Base-by-base conservation (phyloP, 2,329 filamentous ascomycete species). In the Akanthomyces dipterigenus region DNA sequence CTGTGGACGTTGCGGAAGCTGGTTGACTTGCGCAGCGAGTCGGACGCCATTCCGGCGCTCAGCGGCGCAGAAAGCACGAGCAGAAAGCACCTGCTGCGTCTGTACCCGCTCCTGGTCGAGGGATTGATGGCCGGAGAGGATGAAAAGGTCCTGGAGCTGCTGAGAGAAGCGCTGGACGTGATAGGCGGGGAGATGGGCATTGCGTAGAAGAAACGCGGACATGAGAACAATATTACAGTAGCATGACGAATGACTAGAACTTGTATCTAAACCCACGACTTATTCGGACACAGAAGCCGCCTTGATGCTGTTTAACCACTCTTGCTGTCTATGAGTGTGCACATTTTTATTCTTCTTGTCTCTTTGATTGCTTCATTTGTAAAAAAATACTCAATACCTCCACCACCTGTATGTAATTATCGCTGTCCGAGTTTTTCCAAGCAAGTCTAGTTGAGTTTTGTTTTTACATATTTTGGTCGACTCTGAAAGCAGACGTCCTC, bases 31-130 rank as follows among this genome's bases (percentile, higher is more conserved):
- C 78, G 81, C 60, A 89, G 88, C 60, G 88, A 92, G 65, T 83
- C 86, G 0, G 81, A 82, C 4, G 88, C 89, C 0, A 89, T 95
- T 28, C 85, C 88, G 1, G 76, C 77, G 28, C 72, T 77, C 11
- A 78, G 78, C 9, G 69, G 70, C 6, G 78, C 81, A n/a, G 78
- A 81, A 50, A 83, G 81, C 63, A 80, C 83, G 63, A 78, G 76
- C 16, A 86, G 86, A 69, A 91, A 89, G 70, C 93, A 98, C 75
- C 76, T 98, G 36, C 80, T 90, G 65, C 82, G 88, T 70, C 74
- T 99, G 64, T 96, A 96, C 72, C 90, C 91, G 8, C 77, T 98
- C 55, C 72, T 96, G 55, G 82, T 88, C 20, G 81, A 82, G 65
- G 88, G 87, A 2, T 76, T 86, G 3, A 82, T 78, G 0, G 75